phyloP scores from a whole-genome alignment of 331 rosid species.

The Pyracantha coccinea region DNA sequence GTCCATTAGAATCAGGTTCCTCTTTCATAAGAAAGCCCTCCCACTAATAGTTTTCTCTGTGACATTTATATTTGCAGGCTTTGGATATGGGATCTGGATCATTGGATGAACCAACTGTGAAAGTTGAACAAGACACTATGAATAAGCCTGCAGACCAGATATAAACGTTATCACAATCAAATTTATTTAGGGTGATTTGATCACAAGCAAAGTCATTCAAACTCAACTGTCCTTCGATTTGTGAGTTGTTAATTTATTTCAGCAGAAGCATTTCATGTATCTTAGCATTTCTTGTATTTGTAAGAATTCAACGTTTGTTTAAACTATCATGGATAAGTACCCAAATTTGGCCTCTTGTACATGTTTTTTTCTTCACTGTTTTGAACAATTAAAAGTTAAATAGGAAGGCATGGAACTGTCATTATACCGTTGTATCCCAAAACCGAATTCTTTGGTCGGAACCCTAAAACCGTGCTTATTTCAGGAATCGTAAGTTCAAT shows the following conservation, averaged over 20 bases:
- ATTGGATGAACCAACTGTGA: constrained; percentile 42
- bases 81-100: constrained; percentile 43
- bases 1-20: neutral
- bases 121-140: constrained; percentile 43
- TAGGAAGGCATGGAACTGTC: neutral
- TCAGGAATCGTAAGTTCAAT: no score
- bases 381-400: neutral
- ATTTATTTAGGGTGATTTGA: neutral
- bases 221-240: constrained; percentile 6
- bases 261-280: constrained; percentile 15
- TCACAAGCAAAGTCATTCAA: neutral
- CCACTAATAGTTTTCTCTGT: neutral
- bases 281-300: constrained; percentile 10
- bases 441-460: no score
- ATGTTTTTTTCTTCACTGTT: neutral
- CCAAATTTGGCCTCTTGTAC: neutral
- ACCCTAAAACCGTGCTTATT: neutral
- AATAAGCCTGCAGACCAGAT: constrained; percentile 46
- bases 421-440: neutral
- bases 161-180: neutral
- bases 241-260: constrained; percentile 4
- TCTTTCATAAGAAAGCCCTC: neutral
- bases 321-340: neutral
- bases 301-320: neutral
- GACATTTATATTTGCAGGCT: constrained; percentile 40